These are phyloP conservation scores for Citrus sp. DNA, from an alignment of 345 rosid species.

Conservation along the genomic window DNA sequence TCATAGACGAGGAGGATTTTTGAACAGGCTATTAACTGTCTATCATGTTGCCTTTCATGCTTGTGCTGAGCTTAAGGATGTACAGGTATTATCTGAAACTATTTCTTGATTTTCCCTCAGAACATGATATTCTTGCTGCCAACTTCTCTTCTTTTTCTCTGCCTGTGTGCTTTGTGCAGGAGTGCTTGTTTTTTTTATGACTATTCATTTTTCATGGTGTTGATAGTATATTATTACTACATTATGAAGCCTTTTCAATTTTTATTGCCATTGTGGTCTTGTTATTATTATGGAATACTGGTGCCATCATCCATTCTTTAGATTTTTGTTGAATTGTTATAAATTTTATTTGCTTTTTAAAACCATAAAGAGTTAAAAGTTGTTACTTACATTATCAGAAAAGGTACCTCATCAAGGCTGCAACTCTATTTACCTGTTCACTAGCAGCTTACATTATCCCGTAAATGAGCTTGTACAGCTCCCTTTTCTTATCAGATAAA, in stretches of 20 bases:
- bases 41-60: slow-evolving; percentile 85
- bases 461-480: not conserved
- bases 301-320: not conserved
- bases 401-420: not conserved
- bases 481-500: not conserved
- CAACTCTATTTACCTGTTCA: not conserved
- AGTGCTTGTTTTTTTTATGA: not conserved
- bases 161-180: not conserved
- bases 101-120: slow-evolving; percentile 7
- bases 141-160: not conserved
- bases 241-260: not conserved
- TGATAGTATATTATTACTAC: not conserved
- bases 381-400: not conserved
- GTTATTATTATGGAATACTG: too few species aligned
- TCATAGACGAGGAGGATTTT: slow-evolving; percentile 58
- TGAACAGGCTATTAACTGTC: slow-evolving; percentile 58
- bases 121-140: not conserved
- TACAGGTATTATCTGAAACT: slow-evolving; percentile 50
- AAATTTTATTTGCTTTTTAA: not conserved
- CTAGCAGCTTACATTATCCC: not conserved
- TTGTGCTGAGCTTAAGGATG: slow-evolving; percentile 73
- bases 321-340: not conserved
- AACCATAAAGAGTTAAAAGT: not conserved
- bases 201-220: not conserved
- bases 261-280: not conserved